Conservation (phyloP, 2,329 filamentous ascomycete genomes). For the Pseudofabraea citricarpa region DNA sequence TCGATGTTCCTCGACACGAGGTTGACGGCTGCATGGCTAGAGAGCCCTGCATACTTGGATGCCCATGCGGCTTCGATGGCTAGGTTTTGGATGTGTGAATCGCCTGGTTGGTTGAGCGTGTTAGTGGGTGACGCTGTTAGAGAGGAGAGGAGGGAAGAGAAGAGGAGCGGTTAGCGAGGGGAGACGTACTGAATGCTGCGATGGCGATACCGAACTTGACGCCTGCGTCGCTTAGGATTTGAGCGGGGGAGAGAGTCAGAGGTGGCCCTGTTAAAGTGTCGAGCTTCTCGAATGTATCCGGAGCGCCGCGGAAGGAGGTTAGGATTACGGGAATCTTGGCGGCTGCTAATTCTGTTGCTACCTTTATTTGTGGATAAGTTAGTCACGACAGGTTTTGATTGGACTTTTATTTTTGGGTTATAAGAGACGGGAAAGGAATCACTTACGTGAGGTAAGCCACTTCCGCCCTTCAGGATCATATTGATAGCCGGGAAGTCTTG, state of each 20-base stretch:
- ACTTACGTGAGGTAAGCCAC: conserved; percentile 33
- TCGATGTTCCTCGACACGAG: conserved; percentile 37
- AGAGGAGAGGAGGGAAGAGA: not conserved
- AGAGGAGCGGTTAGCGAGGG: too few relatives aligned
- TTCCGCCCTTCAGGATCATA: conserved; percentile 34
- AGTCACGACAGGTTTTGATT: too few relatives aligned
- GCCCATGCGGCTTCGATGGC: conserved; percentile 35
- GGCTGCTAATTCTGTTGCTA: conserved; percentile 33
- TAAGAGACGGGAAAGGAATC: too few relatives aligned
- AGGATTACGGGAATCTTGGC: conserved; percentile 39
- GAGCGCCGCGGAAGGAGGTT: conserved; percentile 31
- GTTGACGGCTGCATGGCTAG: conserved; percentile 28
- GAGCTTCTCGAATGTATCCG: conserved; percentile 31
- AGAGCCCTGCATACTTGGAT: conserved; percentile 34
- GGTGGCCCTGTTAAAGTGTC: conserved; percentile 37
- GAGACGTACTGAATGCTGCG: conserved; percentile 20
- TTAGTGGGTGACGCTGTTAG: not conserved
- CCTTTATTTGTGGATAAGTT: too few relatives aligned
- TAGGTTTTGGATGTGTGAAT: conserved; percentile 35
- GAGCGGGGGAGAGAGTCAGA: conserved; percentile 33
- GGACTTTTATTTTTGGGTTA: too few relatives aligned
- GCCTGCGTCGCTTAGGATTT: conserved; percentile 34
- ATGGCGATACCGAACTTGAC: conserved; percentile 32
- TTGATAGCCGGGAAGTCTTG: conserved; percentile 29
- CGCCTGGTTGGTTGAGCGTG: conserved; percentile 13